Base-by-base conservation (phyloP, 1,284 basidiomycete species). In the Cerioporus squamosus region DNA sequence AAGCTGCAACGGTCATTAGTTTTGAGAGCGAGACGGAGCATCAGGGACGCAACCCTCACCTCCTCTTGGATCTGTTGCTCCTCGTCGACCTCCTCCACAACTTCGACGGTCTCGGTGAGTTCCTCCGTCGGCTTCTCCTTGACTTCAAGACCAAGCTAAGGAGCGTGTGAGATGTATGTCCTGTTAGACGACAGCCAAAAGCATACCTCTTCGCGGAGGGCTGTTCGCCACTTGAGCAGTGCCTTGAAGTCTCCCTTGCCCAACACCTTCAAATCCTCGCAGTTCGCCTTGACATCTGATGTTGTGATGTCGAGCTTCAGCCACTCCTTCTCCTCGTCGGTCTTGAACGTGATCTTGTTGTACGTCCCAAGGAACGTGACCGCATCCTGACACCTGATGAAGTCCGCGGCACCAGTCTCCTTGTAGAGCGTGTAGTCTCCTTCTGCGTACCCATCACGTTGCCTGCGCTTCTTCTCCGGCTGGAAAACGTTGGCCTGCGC, bases 231-330 rank as follows among this genome's bases (percentile, higher is more conserved):
- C 78, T 92, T 97, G 61, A 99, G 82, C 59, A 99, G 77, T 10
- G 84, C 75, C 74, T 98, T 98, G 79, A 99, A 99, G 70, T 99
- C 97, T 50, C 95, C 91, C 76, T 98, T 98, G 46, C 97, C 97
- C 36, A 99, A 80, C 5, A 99, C 96, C 74, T 98, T 98, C 64
- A 99, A 81, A 81, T 99, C 97, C 23, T 91, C 84, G 62, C 90
- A 93, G 72, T 93, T 95, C 29, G 84, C 81, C 69, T 87, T 83
- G 63, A 99, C 81, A 61, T 99, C 97, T 0, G 80, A 72, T 3
- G 90, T 93, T 6, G 94, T 97, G 60, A 89, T 77, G 47, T 86
- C 83, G 51, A 90, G 76, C 53, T 80, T 80, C 33, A 91, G 74
- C 91, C 96, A 95, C 88, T 81, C 79, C 78, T 91, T 92, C 78